Evolutionary conservation across 2,329 filamentous ascomycete genomes (phyloP).

Genomic region (Hypoxylon sp.): DNA sequence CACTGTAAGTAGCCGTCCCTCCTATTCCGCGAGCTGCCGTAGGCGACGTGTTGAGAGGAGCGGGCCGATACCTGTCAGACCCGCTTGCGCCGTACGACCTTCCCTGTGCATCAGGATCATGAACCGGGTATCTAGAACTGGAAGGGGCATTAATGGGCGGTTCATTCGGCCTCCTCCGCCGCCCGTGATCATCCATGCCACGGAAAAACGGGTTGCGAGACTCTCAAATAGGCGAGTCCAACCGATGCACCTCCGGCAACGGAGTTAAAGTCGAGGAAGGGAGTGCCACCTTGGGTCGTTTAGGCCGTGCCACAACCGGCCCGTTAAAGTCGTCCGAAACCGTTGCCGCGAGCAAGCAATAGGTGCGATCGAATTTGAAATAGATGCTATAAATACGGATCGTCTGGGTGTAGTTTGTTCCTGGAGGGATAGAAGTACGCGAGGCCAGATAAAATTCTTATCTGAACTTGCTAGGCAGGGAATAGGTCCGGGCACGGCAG

Average conservation of each 20-base stretch:
- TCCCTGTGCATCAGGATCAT: conserved; percentile 65
- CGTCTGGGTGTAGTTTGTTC: conserved; percentile 20
- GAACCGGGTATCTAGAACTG: conserved; percentile 67
- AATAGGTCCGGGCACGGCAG: conserved; percentile 33
- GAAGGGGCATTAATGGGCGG: conserved; percentile 74
- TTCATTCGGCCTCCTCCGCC: conserved; percentile 82
- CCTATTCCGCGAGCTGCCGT: conserved; percentile 67
- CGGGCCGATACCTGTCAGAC: conserved; percentile 67
- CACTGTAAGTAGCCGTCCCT: conserved; percentile 70
- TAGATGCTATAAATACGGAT: conserved; percentile 30
- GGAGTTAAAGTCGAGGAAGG: conserved; percentile 73
- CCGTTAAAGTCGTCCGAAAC: conserved; percentile 37
- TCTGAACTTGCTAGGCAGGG: conserved; percentile 41
- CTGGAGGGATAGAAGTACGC: conserved; percentile 37
- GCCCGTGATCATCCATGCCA: conserved; percentile 85
- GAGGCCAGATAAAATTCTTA: conserved; percentile 40
- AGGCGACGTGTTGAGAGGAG: conserved; percentile 66
- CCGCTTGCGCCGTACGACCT: conserved; percentile 62
- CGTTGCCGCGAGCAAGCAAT: conserved; percentile 28
- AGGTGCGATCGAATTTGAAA: conserved; percentile 30
- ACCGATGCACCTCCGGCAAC: conserved; percentile 76
- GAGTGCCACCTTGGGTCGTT: conserved; percentile 73
- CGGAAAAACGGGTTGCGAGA: conserved; percentile 66
- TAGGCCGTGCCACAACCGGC: conserved; percentile 55
- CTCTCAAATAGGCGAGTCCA: conserved; percentile 71